phyloP scores from a whole-genome alignment of 108 stramenopile species.

The Pseudonitzschia multistriata region DNA sequence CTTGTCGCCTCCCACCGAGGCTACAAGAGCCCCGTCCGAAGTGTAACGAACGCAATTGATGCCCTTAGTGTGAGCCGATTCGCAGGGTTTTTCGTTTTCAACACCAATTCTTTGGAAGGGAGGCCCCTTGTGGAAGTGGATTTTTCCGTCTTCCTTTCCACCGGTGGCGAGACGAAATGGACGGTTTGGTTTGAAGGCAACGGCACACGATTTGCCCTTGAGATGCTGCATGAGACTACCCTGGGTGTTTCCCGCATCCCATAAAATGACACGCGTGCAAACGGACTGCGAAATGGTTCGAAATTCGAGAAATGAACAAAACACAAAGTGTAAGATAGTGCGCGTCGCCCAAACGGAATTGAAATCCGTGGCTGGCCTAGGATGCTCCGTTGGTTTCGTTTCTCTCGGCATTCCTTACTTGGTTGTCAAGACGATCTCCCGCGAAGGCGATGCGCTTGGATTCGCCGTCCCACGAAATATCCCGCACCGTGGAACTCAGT shows the following conservation, averaged over 20 bases:
- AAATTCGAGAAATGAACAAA: background rate
- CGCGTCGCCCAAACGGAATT: background rate
- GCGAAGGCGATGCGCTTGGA: constrained; percentile 76
- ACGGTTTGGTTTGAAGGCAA: constrained; percentile 76
- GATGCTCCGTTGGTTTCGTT: background rate
- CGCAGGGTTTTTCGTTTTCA: constrained; percentile 49
- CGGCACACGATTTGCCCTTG: constrained; percentile 57
- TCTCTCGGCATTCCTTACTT: constrained; percentile 19
- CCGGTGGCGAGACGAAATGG: constrained; percentile 89
- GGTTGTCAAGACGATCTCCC: constrained; percentile 39
- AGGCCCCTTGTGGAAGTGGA: constrained; percentile 89
- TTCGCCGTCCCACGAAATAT: constrained; percentile 94
- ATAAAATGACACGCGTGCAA: constrained; percentile 53
- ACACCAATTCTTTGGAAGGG: constrained; percentile 85
- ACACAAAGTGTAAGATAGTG: background rate
- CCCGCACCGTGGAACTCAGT: constrained; percentile 66
- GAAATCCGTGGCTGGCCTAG: constrained; percentile 13
- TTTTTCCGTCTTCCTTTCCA: constrained; percentile 85
- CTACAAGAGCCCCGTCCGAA: constrained; percentile 70
- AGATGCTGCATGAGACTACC: constrained; percentile 63
- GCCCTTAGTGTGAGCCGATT: constrained; percentile 56
- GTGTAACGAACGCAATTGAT: constrained; percentile 88
- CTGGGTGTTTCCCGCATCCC: constrained; percentile 64
- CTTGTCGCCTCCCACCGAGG: constrained; percentile 79
- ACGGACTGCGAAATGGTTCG: constrained; percentile 19